Base-by-base conservation (phyloP, 2,329 filamentous ascomycete species). In the Cladosporium oxysporum region DNA sequence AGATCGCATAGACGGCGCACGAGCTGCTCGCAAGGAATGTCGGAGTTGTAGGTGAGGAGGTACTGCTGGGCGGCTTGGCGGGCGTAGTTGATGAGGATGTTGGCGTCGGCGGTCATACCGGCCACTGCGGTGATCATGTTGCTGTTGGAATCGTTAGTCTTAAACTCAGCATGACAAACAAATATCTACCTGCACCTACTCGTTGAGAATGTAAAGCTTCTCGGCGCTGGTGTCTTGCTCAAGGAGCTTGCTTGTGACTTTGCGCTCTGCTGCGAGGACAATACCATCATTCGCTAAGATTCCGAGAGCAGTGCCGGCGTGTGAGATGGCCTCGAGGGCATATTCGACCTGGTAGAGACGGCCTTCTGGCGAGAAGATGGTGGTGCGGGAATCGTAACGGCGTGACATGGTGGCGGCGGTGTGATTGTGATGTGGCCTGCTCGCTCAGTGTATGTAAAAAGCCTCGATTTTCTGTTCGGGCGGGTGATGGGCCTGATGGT, bases 121-220 rank as follows among this genome's bases (percentile, higher is more conserved):
- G 95, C 95, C 67, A 99, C 95, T 68, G 95, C 95, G 81, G 93
- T 97, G 82, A 99, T 98, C 96, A 99, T 99, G 85, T 99, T 99
- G 84, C 94, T 98, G 71, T n/a, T 14, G 14, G 31, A 31, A n/a
- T 29, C 5, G 23, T 58, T 28, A 58, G 57, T 59, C 11, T 28
- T 1, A 12, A 5, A 5, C 10, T 11, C 21, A n/a, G 35, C n/a
- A 4, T 11, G 11, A 18, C 31, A 53, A 31, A 29, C 18, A 31
- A 10, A 8, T 7, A 23, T 49, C 23, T 26, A n/a, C 21, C 12
- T 35, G 59, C 35, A 68, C 90, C 69, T 84, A 97, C 94, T 99
- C 95, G 75, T 99, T 99, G 75, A 99, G 84, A 76, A 97, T 97
- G 82, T 99, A 99, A 73, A 99, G 92, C 89, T 99, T 99, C 89